A percentile compares a stretch with the other conserved stretches of the same genome.
These are phyloP conservation scores for Nemania abortiva DNA, from an alignment of 2,329 filamentous ascomycete genomes.

Conservation along the genomic window DNA sequence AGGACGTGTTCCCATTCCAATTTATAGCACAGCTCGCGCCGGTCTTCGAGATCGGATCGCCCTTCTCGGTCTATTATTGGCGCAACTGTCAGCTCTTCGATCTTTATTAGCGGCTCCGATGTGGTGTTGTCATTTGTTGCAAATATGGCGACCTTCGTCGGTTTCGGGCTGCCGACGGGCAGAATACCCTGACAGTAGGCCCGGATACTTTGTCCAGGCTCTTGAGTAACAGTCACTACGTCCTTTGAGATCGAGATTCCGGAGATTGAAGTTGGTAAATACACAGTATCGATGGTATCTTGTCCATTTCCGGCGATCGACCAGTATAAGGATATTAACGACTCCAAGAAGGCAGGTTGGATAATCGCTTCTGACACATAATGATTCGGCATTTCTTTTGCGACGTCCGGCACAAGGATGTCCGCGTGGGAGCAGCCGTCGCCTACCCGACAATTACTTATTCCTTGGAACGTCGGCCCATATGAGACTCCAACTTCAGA, in stretches of 20 bases:
- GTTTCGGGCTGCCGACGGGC: conserved; percentile 47
- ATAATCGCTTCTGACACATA: conserved; percentile 51
- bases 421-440: conserved; percentile 51
- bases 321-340: conserved; percentile 58
- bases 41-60: conserved; percentile 45
- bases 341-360: conserved; percentile 57
- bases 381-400: conserved; percentile 56
- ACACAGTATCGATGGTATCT: conserved; percentile 53
- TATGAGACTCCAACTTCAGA: conserved; percentile 62
- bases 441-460: conserved; percentile 60
- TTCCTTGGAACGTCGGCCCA: conserved; percentile 64
- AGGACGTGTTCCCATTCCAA: conserved; percentile 60
- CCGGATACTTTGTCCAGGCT: conserved; percentile 50
- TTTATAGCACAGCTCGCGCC: conserved; percentile 61
- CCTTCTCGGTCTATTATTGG: conserved; percentile 56
- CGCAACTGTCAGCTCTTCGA: conserved; percentile 55
- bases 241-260: conserved; percentile 54
- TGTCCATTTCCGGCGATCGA: conserved; percentile 52
- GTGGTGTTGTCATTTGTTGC: conserved; percentile 48
- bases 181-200: conserved; percentile 55
- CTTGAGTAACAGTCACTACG: conserved; percentile 45
- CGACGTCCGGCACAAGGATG: conserved; percentile 53
- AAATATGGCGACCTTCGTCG: conserved; percentile 55
- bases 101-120: conserved; percentile 52
- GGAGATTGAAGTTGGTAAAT: conserved; percentile 58